Evolutionary conservation across 2,329 filamentous ascomycete species (phyloP).

Genomic region (Nothomitra cinnamomea): DNA sequence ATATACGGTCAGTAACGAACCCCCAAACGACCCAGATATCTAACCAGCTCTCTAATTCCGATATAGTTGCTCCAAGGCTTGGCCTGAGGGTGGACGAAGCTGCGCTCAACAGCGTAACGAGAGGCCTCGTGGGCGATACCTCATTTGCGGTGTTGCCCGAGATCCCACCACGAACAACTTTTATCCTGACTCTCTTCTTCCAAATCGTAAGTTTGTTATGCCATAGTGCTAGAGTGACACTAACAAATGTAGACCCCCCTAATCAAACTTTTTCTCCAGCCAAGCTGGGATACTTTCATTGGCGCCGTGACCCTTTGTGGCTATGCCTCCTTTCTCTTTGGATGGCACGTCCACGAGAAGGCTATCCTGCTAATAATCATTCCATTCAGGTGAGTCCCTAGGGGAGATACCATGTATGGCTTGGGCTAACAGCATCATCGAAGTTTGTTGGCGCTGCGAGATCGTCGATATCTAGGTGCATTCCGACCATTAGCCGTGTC

Average conservation of each 20-base stretch:
- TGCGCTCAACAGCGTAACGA: constrained; percentile 75
- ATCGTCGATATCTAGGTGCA: constrained; percentile 76
- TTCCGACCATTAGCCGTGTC: constrained; percentile 86
- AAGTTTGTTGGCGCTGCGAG: constrained; percentile 68
- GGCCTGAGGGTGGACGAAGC: constrained; percentile 55
- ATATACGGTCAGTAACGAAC: constrained; percentile 48
- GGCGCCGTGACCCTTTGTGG: constrained; percentile 82
- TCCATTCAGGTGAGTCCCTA: constrained; percentile 45
- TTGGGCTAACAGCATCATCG: neutral
- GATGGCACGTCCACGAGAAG: constrained; percentile 98
- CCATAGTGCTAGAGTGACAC: neutral
- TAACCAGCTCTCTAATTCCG: neutral
- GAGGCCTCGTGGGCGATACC: constrained; percentile 84
- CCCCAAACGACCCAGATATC: neutral
- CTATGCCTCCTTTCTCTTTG: constrained; percentile 92
- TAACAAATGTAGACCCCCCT: constrained; percentile 41
- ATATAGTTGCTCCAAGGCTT: constrained; percentile 59
- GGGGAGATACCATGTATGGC: neutral
- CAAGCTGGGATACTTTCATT: constrained; percentile 79
- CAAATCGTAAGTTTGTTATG: constrained; percentile 38
- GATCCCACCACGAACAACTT: constrained; percentile 64
- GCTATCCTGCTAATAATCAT: constrained; percentile 88
- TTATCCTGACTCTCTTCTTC: constrained; percentile 65
- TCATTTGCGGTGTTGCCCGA: constrained; percentile 87
- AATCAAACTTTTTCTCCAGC: constrained; percentile 61